These are phyloP conservation scores for Mitragyna speciosa DNA, from an alignment of 257 asterid species.

Conservation along the genomic window DNA sequence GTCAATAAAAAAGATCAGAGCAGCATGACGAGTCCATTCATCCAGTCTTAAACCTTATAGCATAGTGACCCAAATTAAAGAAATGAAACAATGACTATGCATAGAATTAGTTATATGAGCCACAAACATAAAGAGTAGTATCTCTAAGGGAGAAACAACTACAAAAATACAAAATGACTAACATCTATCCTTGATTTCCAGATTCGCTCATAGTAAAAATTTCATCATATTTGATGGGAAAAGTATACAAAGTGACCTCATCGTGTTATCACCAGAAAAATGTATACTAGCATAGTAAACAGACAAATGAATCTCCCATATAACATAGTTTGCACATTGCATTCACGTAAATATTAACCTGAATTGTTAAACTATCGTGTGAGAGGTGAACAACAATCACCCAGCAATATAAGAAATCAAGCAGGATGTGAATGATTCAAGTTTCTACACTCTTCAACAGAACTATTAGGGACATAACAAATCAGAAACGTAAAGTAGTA, in stretches of 20 bases:
- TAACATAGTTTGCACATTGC: background rate
- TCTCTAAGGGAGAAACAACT: background rate
- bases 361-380: background rate
- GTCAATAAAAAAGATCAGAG: background rate
- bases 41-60: background rate
- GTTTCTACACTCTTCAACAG: background rate
- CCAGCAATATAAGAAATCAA: background rate
- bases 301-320: background rate
- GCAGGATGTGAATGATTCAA: background rate
- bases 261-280: background rate
- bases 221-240: background rate
- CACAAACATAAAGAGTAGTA: background rate
- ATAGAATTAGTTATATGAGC: background rate
- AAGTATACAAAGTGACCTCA: background rate
- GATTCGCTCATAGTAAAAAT: background rate
- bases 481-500: background rate
- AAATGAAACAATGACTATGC: background rate
- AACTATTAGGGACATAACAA: background rate
- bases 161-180: background rate
- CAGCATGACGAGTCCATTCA: background rate
- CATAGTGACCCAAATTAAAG: background rate
- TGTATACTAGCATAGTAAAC: background rate
- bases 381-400: background rate
- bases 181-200: background rate
- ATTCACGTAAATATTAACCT: background rate